These are phyloP conservation scores for Candida maris DNA, from an alignment of 805 yeast genomes.

Conservation along the genomic window DNA sequence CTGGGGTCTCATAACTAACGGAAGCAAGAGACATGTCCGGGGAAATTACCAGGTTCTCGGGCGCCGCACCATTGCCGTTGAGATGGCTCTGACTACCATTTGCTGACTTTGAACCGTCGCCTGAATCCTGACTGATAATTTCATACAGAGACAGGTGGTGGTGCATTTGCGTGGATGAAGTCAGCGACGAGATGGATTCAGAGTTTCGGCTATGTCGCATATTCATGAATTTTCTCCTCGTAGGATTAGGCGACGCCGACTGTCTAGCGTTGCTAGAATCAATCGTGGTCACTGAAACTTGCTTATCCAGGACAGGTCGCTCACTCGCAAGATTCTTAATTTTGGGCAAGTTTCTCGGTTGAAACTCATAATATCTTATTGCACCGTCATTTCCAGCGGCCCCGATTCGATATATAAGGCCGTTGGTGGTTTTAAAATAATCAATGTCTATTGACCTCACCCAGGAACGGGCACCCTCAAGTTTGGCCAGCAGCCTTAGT, in stretches of 20 bases:
- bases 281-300: conserved; percentile 11
- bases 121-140: conserved; percentile 24
- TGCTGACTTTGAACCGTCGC: conserved; percentile 4
- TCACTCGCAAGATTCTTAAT: conserved; percentile 22
- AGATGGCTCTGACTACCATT: conserved; percentile 2
- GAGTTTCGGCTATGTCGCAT: conserved; percentile 14
- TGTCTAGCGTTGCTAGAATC: conserved; percentile 11
- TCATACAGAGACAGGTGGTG: conserved; percentile 27
- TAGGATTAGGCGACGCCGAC: conserved; percentile 6
- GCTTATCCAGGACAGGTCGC: conserved; percentile 12
- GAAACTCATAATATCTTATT: conserved; percentile 51
- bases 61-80: not conserved
- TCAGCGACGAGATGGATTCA: conserved; percentile 29
- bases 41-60: not conserved
- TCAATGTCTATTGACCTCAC: conserved; percentile 44
- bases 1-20: conserved; percentile 2
- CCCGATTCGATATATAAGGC: conserved; percentile 44
- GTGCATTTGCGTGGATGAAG: conserved; percentile 23
- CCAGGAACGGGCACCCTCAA: conserved; percentile 53
- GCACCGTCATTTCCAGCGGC: conserved; percentile 56
- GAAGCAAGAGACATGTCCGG: conserved; percentile 2
- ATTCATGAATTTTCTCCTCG: conserved; percentile 9
- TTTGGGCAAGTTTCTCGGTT: conserved; percentile 41
- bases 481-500: conserved; percentile 27
- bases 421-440: conserved; percentile 29